Conservation (phyloP, 2,329 filamentous ascomycete species). For the Epichloe uncinata region DNA sequence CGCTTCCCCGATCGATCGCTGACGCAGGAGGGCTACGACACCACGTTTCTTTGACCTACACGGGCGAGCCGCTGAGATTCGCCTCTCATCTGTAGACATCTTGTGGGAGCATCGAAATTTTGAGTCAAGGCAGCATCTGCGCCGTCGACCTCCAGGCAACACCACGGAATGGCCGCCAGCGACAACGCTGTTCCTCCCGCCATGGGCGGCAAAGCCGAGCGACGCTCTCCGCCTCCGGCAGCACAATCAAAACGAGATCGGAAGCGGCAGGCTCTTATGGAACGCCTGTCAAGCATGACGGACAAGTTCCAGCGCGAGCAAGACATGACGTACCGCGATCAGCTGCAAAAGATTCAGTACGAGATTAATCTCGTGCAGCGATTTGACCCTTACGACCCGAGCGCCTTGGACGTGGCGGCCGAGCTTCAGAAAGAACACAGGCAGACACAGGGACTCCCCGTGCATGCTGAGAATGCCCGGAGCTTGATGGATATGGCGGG, state of each 20-base stretch:
- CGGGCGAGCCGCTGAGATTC: too few relatives aligned
- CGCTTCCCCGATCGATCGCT: not conserved
- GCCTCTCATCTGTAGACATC: not conserved
- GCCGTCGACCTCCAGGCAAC: too few relatives aligned
- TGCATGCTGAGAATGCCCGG: slow-evolving; percentile 30
- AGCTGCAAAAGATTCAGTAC: slow-evolving; percentile 82
- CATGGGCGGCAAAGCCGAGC: slow-evolving; percentile 21
- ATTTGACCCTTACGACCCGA: slow-evolving; percentile 65
- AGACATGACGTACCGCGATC: slow-evolving; percentile 74
- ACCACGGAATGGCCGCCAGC: slow-evolving; percentile 25
- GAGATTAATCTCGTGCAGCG: slow-evolving; percentile 78
- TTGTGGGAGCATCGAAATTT: too few relatives aligned
- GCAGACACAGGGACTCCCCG: slow-evolving; percentile 28
- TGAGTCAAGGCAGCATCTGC: too few relatives aligned
- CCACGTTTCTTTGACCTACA: not conserved
- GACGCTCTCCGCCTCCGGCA: slow-evolving; percentile 22
- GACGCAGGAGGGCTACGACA: not conserved
- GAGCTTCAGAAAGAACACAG: slow-evolving; percentile 45
- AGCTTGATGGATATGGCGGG: slow-evolving; percentile 63
- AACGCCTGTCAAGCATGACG: slow-evolving; percentile 63
- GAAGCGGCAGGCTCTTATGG: slow-evolving; percentile 67
- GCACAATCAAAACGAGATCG: slow-evolving; percentile 79
- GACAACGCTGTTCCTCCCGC: slow-evolving; percentile 21
- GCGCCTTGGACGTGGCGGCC: slow-evolving; percentile 58
- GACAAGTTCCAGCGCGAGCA: slow-evolving; percentile 68